Evolutionary conservation across 2,329 filamentous ascomycete genomes (phyloP), one percentile per base, ranked within the genome.

Genomic region (Rugonectria rugulosa): DNA sequence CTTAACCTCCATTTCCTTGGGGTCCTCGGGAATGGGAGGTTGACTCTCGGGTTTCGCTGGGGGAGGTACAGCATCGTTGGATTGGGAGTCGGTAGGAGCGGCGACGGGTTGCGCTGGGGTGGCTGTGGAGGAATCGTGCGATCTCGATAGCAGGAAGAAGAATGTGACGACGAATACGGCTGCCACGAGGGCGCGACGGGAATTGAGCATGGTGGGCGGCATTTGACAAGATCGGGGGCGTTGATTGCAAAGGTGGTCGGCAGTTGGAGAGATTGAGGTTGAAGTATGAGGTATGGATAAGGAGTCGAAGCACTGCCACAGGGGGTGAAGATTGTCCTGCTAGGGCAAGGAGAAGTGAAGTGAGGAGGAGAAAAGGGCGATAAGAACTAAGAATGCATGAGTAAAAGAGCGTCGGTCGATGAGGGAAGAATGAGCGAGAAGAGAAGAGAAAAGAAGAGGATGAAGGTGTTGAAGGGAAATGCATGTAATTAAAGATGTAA

Each of bases 151-250:
- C 60, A 94, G 76, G 76, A 88, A 87, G 75, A 93, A 80, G 68
- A 90, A 78, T 23, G 85, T 83, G 65, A 94, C 74, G 61, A 93
- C 75, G 70, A 88, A 83, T 65, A 84, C 82, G 42, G 91, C 90
- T 51, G 88, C 82, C 65, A 91, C 77, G 60, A 96, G 73, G 69
- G 90, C 89, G 75, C 90, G 88, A 69, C 87, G 85, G 70, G 90
- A 91, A 68, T 89, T 90, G 72, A 93, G 82, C 91, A 96, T 96
- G 56, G 69, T 63, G 50, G 38, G 41, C 36, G 40, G 62, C 26
- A 42, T 43, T 60, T 54, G 40, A 57, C 26, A 29, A 60, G 50
- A 41, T 53, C 64, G 32, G 60, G 11, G 32, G 24, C 43, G 46
- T n/a, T 36, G 32, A 15, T 36, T 34, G 31, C 6, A 32, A n/a